These are phyloP conservation scores for Microcos paniculata DNA, from an alignment of 345 rosid genomes.

Conservation along the genomic window DNA sequence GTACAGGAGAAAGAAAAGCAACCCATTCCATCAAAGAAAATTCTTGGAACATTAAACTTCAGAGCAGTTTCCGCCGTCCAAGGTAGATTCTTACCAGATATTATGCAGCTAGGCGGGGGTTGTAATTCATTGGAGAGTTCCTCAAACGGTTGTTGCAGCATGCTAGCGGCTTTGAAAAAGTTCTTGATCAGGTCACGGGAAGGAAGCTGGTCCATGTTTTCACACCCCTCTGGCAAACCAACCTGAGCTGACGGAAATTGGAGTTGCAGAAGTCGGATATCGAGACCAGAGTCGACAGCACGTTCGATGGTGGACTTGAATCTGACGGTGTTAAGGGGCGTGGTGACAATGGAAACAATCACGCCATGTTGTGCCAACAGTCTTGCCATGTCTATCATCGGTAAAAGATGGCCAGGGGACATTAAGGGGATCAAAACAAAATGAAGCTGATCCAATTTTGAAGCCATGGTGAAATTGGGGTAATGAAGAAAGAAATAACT, in stretches of 20 bases:
- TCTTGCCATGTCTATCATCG: constrained; percentile 45
- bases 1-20: constrained; percentile 29
- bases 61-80: constrained; percentile 39
- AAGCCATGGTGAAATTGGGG: constrained; percentile 18
- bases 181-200: constrained; percentile 25
- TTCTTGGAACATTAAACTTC: constrained; percentile 35
- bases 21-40: constrained; percentile 43
- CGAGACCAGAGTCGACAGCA: constrained; percentile 24
- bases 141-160: constrained; percentile 35
- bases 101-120: constrained; percentile 42
- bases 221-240: constrained; percentile 45
- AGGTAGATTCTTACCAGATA: constrained; percentile 36
- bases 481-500: background rate
- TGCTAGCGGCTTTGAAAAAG: constrained; percentile 26
- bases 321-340: constrained; percentile 32
- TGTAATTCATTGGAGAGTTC: constrained; percentile 13
- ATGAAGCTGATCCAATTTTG: constrained; percentile 24
- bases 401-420: constrained; percentile 54
- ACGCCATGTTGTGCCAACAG: constrained; percentile 39
- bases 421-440: constrained; percentile 47
- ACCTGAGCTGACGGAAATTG: constrained; percentile 31
- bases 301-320: constrained; percentile 20
- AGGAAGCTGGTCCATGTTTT: constrained; percentile 45
- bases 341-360: constrained; percentile 37
- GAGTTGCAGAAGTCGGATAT: constrained; percentile 30